These are phyloP conservation scores for Alternaria triticina DNA, from an alignment of 2,329 filamentous ascomycete species.

Conservation along the genomic window DNA sequence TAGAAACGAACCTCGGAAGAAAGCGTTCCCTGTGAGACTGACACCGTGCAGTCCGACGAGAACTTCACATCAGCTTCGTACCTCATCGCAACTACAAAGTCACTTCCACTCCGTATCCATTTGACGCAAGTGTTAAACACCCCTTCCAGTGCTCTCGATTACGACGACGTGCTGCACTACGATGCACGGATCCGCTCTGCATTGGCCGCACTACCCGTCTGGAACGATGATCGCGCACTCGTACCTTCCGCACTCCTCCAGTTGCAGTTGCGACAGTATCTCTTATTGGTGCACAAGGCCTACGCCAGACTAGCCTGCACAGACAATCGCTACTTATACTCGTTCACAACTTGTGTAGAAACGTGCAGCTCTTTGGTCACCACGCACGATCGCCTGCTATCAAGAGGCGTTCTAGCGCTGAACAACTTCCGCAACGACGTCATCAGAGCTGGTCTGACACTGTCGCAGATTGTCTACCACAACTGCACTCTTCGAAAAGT, in stretches of 20 bases:
- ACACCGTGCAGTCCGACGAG: conserved; percentile 21
- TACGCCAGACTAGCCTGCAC: conserved; percentile 36
- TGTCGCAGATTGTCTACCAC: conserved; percentile 35
- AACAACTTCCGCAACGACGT: conserved; percentile 41
- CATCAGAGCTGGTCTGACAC: conserved; percentile 33
- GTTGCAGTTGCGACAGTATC: conserved; percentile 43
- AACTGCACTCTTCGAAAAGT: conserved; percentile 26
- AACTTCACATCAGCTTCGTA: conserved; percentile 43
- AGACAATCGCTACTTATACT: conserved; percentile 40
- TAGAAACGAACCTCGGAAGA: not conserved
- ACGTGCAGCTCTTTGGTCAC: conserved; percentile 34
- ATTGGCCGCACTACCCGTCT: conserved; percentile 30
- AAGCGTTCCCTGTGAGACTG: not conserved
- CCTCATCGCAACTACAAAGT: conserved; percentile 28
- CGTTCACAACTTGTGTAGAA: conserved; percentile 39
- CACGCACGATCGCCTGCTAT: conserved; percentile 29
- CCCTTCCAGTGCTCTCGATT: conserved; percentile 34
- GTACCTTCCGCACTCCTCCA: conserved; percentile 33
- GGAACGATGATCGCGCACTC: conserved; percentile 25
- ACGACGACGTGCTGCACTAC: conserved; percentile 43
- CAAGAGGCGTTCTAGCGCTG: conserved; percentile 27
- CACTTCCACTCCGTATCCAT: conserved; percentile 40
- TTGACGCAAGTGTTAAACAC: conserved; percentile 44
- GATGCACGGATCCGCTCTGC: conserved; percentile 36
- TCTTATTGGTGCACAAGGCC: conserved; percentile 43